A percentile compares a stretch with the other conserved stretches of the same genome.
Evolutionary conservation across 2,329 filamentous ascomycete genomes (phyloP).

Genomic region (Epichloe sylvatica): DNA sequence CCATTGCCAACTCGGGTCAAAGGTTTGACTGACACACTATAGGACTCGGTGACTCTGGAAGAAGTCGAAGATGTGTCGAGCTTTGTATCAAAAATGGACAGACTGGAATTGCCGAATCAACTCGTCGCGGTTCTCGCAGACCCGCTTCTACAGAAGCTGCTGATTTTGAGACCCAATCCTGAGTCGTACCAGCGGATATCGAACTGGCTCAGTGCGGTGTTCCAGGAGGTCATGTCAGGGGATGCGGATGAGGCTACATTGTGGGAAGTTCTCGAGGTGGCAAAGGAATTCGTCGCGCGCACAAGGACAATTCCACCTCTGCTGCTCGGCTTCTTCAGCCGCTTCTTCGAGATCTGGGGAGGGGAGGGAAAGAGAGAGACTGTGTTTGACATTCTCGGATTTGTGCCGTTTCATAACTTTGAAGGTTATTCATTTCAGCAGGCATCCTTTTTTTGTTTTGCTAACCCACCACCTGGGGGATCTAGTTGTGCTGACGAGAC

Average conservation of each 20-base stretch:
- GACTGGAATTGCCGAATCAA: slow-evolving; percentile 69
- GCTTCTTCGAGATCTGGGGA: slow-evolving; percentile 48
- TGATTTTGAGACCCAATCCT: slow-evolving; percentile 47
- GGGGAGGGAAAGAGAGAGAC: slow-evolving; percentile 38
- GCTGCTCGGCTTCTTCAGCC: slow-evolving; percentile 34
- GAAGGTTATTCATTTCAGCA: slow-evolving; percentile 35
- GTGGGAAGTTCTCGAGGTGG: slow-evolving; percentile 39
- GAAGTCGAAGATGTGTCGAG: slow-evolving; percentile 59
- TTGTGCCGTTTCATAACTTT: slow-evolving; percentile 41
- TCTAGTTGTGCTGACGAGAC: not conserved
- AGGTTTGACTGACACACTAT: not conserved
- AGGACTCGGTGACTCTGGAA: slow-evolving; percentile 55
- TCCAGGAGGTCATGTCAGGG: slow-evolving; percentile 41
- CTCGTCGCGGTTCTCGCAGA: slow-evolving; percentile 64
- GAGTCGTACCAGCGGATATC: slow-evolving; percentile 38
- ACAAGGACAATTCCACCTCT: slow-evolving; percentile 40
- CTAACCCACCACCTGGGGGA: too few species aligned
- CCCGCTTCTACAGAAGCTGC: slow-evolving; percentile 63
- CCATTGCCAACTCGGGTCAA: too few species aligned
- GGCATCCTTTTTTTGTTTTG: too few species aligned
- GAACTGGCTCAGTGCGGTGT: slow-evolving; percentile 43
- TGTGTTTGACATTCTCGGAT: slow-evolving; percentile 45
- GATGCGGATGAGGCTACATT: slow-evolving; percentile 34
- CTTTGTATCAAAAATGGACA: slow-evolving; percentile 61
- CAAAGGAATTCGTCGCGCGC: slow-evolving; percentile 40